Evolutionary conservation across 805 yeast species (phyloP), one percentile per base, ranked within the genome.

Genomic region (Candida lessepsii): DNA sequence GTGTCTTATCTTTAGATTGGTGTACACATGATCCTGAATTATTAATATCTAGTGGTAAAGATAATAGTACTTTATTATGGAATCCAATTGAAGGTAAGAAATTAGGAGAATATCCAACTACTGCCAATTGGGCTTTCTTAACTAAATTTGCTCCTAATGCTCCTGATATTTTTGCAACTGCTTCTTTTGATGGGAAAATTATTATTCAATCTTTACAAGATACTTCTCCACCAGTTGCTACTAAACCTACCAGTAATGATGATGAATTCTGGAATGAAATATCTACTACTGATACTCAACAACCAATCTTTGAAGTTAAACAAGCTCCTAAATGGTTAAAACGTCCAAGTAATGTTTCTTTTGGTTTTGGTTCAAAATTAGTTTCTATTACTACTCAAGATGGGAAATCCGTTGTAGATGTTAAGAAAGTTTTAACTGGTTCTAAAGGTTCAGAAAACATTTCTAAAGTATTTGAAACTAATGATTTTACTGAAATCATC

Each of bases 351-450:
- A 72, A 83, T 35, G 96, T 83, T 10, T 68, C 80, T 2, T 93
- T 95, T 73, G 98, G 96, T 0, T 91, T 89, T 65, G 99, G 99
- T 45, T 96, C 96, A 39, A 88, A 87, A 64, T 60, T 93, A 29
- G 90, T 84, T 3, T 60, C 71, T 9, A 79, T 83, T 10, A 63
- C 67, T 8, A 69, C 63, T 38, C 65, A 71, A 8, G 47, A 52
- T 30, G 69, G 67, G 10, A 53, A 72, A 52, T 68, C 79, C 19
- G 42, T 61, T 5, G 59, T 79, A 14, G 58, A 60, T 17, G 64
- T 80, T 41, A 54, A 67, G 17, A 76, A 74, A 49, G 59, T 73
- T 59, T 51, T 46, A 4, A 53, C 65, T 9, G 35, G 35, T 4
- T 32, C 35, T 4, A 71, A 68, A 37, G 65, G 60, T 10, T 67